Evolutionary conservation across 257 asterid species (phyloP), one percentile per base, ranked within the genome.

Genomic region (Solanum arcanum): DNA sequence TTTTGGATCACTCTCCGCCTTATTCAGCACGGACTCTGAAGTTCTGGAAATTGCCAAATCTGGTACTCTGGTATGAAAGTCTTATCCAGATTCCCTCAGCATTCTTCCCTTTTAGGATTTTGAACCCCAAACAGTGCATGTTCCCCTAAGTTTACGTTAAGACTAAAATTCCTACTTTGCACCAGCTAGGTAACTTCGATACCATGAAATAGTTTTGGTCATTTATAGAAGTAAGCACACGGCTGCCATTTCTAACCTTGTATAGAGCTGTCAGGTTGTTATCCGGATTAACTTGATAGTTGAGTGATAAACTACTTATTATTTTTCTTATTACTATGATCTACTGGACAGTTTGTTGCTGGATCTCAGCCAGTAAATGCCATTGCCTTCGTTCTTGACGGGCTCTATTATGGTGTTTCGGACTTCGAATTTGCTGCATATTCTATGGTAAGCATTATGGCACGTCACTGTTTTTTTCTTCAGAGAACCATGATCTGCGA

Each of bases 331-430:
- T 81, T 81, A 49, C 59, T 81, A 52, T 81, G 47, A 20, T 49
- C 49, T 84, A 29, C 12, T 68, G 75, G 77, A 56, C 88, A 97
- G 98, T 95, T 97, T 90, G 98, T 97, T 83, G 98, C 96, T 59
- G 98, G 93, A 85, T 90, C 98, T 88, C 99, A 97, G 90, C 98
- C 99, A 5, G 89, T 95, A 91, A 97, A 97, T 90, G 99, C 99
- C 70, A 87, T 95, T 69, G 99, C 98, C 75, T 97, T 97, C 91
- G 99, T 97, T 86, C 92, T 95, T 86, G 99, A 97, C 80, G 99
- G 99, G 83, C 97, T 97, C 59, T 97, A 97, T 87, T 97, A 95
- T 85, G 99, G 99, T 89, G 98, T 97, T 89, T 97, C 99, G 81
- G 99, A 97, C 90, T 97, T 93, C 35, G 96, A 90, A 72, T 97